These are phyloP conservation scores for Cladophialophora carrionii DNA, from an alignment of 2,329 filamentous ascomycete species.

Conservation along the genomic window DNA sequence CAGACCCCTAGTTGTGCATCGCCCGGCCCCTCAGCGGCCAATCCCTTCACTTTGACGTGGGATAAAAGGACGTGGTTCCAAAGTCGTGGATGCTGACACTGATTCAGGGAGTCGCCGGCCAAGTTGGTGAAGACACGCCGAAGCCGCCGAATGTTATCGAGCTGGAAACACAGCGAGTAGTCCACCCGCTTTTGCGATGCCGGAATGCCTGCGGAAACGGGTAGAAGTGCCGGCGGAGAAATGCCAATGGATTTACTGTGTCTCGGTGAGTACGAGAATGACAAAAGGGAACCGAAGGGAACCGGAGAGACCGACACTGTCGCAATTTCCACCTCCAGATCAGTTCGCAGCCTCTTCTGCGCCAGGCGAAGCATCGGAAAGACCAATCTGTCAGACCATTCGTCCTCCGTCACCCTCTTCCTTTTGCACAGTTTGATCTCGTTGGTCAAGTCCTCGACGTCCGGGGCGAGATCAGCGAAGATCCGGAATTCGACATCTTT, in stretches of 20 bases:
- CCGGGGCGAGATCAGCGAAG: neutral
- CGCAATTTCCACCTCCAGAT: neutral
- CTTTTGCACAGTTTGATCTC: neutral
- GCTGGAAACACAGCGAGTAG: neutral
- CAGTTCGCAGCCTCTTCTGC: neutral
- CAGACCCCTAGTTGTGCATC: neutral
- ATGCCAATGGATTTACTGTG: neutral
- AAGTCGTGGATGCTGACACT: neutral
- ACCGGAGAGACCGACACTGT: neutral
- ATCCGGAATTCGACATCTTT: neutral
- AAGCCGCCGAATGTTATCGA: neutral
- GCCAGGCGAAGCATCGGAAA: neutral
- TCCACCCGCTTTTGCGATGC: neutral
- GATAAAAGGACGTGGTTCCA: neutral
- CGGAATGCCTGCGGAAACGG: neutral
- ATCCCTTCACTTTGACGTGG: neutral
- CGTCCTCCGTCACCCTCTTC: neutral
- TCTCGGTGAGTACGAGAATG: neutral
- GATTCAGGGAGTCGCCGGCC: neutral
- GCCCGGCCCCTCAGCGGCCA: neutral
- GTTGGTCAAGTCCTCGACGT: neutral
- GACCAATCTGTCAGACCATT: neutral
- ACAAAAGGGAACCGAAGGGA: neutral
- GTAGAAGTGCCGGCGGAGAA: neutral
- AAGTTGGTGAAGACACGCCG: neutral